These are phyloP conservation scores for Sporothrix brunneoviolacea DNA, from an alignment of 2,329 filamentous ascomycete genomes.

Conservation along the genomic window DNA sequence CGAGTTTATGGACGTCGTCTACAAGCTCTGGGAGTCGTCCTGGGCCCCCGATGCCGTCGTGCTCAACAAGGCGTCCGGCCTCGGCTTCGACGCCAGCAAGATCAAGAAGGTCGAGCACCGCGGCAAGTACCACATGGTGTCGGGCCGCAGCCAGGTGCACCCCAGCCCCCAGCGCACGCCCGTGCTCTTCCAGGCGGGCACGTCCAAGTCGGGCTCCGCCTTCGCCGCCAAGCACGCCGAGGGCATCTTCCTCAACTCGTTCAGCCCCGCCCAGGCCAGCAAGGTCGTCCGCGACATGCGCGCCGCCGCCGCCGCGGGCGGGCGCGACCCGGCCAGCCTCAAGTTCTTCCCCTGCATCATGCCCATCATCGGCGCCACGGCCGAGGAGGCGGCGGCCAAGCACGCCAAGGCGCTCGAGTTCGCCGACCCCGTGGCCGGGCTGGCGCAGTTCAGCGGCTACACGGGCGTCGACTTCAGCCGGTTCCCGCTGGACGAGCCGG, in stretches of 20 bases:
- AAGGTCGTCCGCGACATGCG: slow-evolving; percentile 11
- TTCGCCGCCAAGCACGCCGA: slow-evolving; percentile 21
- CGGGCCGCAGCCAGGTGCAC: slow-evolving; percentile 5
- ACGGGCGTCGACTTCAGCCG: slow-evolving; percentile 22
- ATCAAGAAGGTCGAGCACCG: slow-evolving; percentile 10
- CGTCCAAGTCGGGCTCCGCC: slow-evolving; percentile 16
- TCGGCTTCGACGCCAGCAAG: slow-evolving; percentile 3
- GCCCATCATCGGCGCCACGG: slow-evolving; percentile 19
- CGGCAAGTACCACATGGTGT: slow-evolving; percentile 12
- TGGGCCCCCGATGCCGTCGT: slow-evolving; percentile 7
- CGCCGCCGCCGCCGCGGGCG: slow-evolving; percentile 7
- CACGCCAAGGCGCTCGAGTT: slow-evolving; percentile 14
- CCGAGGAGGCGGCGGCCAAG: slow-evolving; percentile 20
- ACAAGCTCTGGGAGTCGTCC: slow-evolving; percentile 15
- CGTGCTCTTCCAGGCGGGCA: slow-evolving; percentile 20
- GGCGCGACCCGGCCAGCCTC: slow-evolving; percentile 17
- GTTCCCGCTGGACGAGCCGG: slow-evolving; percentile 20
- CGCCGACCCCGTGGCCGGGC: slow-evolving; percentile 16
- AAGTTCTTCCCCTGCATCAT: slow-evolving; percentile 20
- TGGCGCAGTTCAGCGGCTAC: slow-evolving; percentile 21
- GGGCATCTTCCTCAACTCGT: slow-evolving; percentile 10
- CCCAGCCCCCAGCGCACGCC: slow-evolving; percentile 15
- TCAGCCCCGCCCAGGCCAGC: not conserved
- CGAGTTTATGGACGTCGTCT: slow-evolving; percentile 18
- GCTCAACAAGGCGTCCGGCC: not conserved